phyloP scores from a whole-genome alignment of 75 land plant genomes.

The Pseudotsuga menziesii region DNA sequence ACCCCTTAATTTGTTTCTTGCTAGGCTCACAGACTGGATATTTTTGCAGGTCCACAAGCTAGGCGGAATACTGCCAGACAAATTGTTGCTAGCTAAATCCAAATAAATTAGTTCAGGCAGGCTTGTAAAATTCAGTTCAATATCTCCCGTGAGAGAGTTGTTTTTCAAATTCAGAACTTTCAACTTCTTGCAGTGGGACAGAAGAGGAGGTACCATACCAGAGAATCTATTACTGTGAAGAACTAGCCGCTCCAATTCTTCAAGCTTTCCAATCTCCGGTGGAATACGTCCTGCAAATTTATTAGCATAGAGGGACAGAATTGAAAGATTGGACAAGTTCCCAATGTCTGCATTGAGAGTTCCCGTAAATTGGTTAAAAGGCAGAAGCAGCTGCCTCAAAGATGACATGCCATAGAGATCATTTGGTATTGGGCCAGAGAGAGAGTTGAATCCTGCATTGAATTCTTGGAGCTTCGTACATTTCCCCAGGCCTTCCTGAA shows the following conservation, averaged over 20 bases:
- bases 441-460: slow-evolving; percentile 19
- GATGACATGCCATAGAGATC: slow-evolving; percentile 23
- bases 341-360: slow-evolving; percentile 6
- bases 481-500: slow-evolving; percentile 19
- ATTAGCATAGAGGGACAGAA: slow-evolving; percentile 38
- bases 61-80: slow-evolving; percentile 30
- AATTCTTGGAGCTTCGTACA: slow-evolving; percentile 14
- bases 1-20: slow-evolving; percentile 25
- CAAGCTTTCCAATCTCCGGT: slow-evolving; percentile 18
- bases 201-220: slow-evolving; percentile 30
- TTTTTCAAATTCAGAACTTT: slow-evolving; percentile 23
- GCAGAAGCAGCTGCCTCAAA: slow-evolving; percentile 12
- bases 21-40: slow-evolving; percentile 18
- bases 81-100: slow-evolving; percentile 30
- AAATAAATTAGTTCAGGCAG: slow-evolving; percentile 21
- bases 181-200: slow-evolving; percentile 22
- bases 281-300: slow-evolving; percentile 39
- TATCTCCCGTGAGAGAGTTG: slow-evolving; percentile 21
- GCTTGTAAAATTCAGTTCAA: slow-evolving; percentile 17
- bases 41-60: slow-evolving; percentile 16
- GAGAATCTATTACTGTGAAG: slow-evolving; percentile 25
- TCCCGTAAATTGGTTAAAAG: slow-evolving; percentile 22
- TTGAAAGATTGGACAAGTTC: slow-evolving; percentile 27
- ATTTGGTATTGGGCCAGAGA: slow-evolving; percentile 32
- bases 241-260: slow-evolving; percentile 11